Conservation (phyloP, 495 filamentous ascomycete species). For the Paragyromitra xinjiangensis region DNA sequence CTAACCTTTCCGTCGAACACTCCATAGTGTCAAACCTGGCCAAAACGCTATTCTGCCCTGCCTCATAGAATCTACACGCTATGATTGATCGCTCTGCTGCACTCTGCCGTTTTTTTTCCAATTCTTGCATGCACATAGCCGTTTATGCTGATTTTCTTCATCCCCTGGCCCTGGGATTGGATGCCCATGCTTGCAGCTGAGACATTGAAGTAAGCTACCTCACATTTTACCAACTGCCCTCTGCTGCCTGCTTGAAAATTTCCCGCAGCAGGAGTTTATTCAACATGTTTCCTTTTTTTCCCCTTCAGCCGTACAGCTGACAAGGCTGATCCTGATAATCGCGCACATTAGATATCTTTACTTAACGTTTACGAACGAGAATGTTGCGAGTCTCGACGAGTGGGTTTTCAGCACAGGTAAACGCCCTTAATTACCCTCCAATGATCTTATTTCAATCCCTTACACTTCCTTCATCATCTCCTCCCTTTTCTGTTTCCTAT, state of each 20-base stretch:
- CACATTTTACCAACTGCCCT: conserved; percentile 17
- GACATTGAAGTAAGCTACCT: conserved; percentile 55
- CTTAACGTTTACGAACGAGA: conserved; percentile 63
- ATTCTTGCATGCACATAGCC: conserved; percentile 50
- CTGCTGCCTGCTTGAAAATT: conserved; percentile 25
- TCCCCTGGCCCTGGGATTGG: conserved; percentile 46
- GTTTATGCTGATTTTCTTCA: conserved; percentile 50
- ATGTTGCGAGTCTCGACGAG: conserved; percentile 65
- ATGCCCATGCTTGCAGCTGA: conserved; percentile 49
- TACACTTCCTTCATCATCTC: background rate
- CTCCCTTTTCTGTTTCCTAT: conserved; percentile 10
- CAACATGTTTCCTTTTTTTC: background rate
- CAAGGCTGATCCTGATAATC: conserved; percentile 37
- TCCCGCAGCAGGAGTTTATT: background rate
- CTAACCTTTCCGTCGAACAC: background rate
- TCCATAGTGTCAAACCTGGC: background rate
- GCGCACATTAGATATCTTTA: conserved; percentile 65
- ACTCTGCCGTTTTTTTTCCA: conserved; percentile 27
- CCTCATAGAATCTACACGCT: conserved; percentile 4
- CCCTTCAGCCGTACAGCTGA: conserved; percentile 47
- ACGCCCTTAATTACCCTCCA: conserved; percentile 2
- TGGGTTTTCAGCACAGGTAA: conserved; percentile 66
- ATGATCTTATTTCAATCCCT: conserved; percentile 20
- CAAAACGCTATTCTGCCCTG: conserved; percentile 18
- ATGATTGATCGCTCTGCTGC: conserved; percentile 10